phyloP scores from a whole-genome alignment of 179 eudicot genomes.

The Beta macrorhiza region DNA sequence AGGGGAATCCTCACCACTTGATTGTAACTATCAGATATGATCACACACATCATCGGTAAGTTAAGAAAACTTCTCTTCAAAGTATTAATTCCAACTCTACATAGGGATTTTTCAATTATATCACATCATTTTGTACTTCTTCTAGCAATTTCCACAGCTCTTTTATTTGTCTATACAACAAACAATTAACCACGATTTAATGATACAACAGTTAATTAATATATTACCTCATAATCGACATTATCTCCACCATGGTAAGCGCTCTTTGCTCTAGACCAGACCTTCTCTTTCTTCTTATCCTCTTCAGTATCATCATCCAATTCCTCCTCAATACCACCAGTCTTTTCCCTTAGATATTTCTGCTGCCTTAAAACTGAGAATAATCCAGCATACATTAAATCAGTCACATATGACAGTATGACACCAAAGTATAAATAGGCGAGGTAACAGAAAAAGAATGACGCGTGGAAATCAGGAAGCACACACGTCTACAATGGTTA shows the following conservation, averaged over 20 bases:
- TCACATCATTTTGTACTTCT: background rate
- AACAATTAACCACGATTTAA: background rate
- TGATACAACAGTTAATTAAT: background rate
- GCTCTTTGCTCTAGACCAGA: slow-evolving; percentile 52
- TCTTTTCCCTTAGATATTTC: slow-evolving; percentile 50
- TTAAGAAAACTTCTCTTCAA: background rate
- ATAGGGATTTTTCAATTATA: background rate
- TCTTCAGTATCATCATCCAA: slow-evolving; percentile 63
- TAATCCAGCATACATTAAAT: slow-evolving; percentile 10
- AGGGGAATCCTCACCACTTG: slow-evolving; percentile 63
- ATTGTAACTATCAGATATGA: slow-evolving; percentile 42
- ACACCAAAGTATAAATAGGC: background rate
- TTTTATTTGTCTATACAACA: background rate
- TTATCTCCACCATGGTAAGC: slow-evolving; percentile 46
- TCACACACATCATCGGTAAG: slow-evolving; percentile 17
- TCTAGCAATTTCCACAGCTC: background rate
- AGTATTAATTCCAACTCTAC: background rate
- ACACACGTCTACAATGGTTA: background rate
- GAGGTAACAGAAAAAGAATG: slow-evolving; percentile 13
- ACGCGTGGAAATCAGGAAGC: background rate
- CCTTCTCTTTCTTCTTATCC: slow-evolving; percentile 42
- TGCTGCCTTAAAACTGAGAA: slow-evolving; percentile 57
- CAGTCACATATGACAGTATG: slow-evolving; percentile 15
- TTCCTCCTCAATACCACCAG: slow-evolving; percentile 72
- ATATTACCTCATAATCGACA: slow-evolving; percentile 49